These are phyloP conservation scores for Coriaria nepalensis DNA, from an alignment of 306 rosid genomes.

Conservation along the genomic window DNA sequence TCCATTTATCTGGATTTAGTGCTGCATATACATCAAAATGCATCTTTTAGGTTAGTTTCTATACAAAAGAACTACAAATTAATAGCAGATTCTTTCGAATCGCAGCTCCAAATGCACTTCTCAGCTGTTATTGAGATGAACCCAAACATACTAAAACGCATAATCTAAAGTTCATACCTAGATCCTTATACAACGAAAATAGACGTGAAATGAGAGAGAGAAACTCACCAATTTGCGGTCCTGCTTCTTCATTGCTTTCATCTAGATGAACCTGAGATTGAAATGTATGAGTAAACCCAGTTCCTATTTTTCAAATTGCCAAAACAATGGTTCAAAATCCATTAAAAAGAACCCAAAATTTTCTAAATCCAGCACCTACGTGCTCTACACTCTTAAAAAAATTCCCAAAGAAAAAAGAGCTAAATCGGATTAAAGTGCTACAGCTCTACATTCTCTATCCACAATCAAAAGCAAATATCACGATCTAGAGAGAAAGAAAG, in stretches of 20 bases:
- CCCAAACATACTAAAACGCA: background rate
- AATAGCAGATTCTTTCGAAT: background rate
- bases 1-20: conserved; percentile 55
- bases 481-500: background rate
- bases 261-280: conserved; percentile 40
- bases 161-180: background rate
- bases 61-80: background rate
- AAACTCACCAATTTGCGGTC: conserved; percentile 39
- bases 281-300: background rate
- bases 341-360: background rate
- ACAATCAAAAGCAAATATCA: too few species aligned
- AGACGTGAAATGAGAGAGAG: conserved; percentile 2
- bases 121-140: background rate
- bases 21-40: conserved; percentile 33
- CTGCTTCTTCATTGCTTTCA: conserved; percentile 24
- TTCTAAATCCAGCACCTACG: background rate
- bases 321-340: background rate
- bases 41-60: background rate
- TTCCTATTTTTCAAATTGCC: too few species aligned
- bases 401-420: background rate
- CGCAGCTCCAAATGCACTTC: too few species aligned
- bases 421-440: too few species aligned
- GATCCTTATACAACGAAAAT: background rate
- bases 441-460: too few species aligned
- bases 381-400: background rate